Conservation (phyloP, 1,139 yeast species). For the Candida freyschussii region DNA sequence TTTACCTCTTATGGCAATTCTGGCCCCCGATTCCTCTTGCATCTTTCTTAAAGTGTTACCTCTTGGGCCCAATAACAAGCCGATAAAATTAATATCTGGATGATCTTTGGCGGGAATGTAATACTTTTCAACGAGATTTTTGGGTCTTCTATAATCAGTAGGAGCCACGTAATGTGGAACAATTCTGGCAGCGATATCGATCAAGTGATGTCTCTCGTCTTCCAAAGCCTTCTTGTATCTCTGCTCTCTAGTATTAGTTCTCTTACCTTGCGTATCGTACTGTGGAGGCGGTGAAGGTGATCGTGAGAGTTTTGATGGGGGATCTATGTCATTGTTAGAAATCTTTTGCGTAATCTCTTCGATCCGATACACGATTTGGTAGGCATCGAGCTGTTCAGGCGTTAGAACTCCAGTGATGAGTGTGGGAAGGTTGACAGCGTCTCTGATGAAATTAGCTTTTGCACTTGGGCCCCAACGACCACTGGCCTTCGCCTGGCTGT, state of each 20-base stretch:
- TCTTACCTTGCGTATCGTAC: conserved; percentile 76
- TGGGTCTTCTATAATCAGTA: conserved; percentile 65
- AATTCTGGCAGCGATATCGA: conserved; percentile 64
- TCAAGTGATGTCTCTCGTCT: conserved; percentile 72
- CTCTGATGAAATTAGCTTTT: conserved; percentile 9
- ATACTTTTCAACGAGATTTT: conserved; percentile 73
- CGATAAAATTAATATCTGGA: conserved; percentile 92
- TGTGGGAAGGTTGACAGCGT: conserved; percentile 32
- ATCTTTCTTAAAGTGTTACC: conserved; percentile 82
- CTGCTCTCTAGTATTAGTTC: conserved; percentile 78
- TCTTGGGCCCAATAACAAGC: conserved; percentile 89
- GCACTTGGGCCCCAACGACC: conserved; percentile 30
- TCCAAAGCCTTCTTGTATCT: conserved; percentile 60
- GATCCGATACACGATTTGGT: conserved; percentile 67
- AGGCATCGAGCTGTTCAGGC: conserved; percentile 80
- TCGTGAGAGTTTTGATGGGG: conserved; percentile 34
- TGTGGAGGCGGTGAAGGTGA: conserved; percentile 94
- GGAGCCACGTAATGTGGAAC: conserved; percentile 86
- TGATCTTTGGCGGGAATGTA: conserved; percentile 83
- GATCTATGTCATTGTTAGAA: conserved; percentile 38
- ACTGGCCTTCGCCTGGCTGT: neutral
- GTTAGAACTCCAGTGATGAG: conserved; percentile 54
- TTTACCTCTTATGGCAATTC: conserved; percentile 81
- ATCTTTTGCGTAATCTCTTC: conserved; percentile 73
- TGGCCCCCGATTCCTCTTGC: conserved; percentile 82